A percentile compares a stretch with the other conserved stretches of the same genome.
phyloP scores from a whole-genome alignment of 352 stramenopile species.

The Plasmopara viticola region DNA sequence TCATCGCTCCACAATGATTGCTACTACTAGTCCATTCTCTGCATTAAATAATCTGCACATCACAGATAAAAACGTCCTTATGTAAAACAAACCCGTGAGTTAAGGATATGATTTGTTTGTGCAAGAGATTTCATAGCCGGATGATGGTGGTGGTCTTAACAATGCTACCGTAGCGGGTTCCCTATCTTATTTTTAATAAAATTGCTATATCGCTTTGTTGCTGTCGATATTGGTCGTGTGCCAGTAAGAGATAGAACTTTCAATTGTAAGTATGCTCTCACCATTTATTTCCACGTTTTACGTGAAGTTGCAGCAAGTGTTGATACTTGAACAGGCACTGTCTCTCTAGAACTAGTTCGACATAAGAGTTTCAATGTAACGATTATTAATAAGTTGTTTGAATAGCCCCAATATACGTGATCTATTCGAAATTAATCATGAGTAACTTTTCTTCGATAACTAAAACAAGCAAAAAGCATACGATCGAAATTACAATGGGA shows the following conservation, averaged over 20 bases:
- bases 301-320: constrained; percentile 4
- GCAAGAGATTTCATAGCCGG: constrained; percentile 8
- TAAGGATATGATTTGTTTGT: constrained; percentile 15
- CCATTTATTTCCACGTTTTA: constrained; percentile 11
- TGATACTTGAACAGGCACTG: constrained; percentile 7
- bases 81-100: neutral
- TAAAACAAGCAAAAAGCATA: constrained; percentile 1
- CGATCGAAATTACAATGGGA: constrained; percentile 2
- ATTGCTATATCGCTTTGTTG: neutral
- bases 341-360: neutral
- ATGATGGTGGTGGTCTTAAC: constrained; percentile 13
- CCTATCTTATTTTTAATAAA: constrained; percentile 7
- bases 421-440: neutral
- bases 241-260: constrained; percentile 3
- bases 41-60: neutral
- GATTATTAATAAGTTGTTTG: too few relatives aligned
- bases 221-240: constrained; percentile 17
- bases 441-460: neutral
- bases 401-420: neutral
- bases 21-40: constrained; percentile 11
- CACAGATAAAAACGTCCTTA: neutral
- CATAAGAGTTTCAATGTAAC: too few relatives aligned
- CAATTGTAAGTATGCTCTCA: constrained; percentile 3
- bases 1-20: constrained; percentile 5
- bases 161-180: neutral